Base-by-base conservation (phyloP, 1,139 yeast genomes). In the Tardiomyces depauwii region DNA sequence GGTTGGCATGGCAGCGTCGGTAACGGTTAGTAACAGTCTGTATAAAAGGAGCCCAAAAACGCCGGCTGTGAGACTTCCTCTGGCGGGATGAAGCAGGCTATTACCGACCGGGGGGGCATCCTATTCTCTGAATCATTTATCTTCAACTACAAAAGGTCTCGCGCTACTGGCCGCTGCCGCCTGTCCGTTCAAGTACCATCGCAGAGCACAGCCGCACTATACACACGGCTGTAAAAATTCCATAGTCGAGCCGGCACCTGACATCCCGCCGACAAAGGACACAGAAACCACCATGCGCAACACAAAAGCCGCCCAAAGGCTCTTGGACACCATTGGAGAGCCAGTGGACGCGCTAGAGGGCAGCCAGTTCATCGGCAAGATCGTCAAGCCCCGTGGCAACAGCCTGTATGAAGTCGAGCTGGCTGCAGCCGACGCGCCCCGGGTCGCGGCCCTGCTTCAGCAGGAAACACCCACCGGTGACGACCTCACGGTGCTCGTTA, bases 321-420 rank as follows among this genome's bases (percentile, higher is more conserved):
- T 56, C 11, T 44, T 55, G 19, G 56, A 56, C 11, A 44, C 52
- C 12, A 50, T 63, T 11, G 65, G 65, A 2, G 54, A 53, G 28
- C 64, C 68, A 1, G 68, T 67, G 13, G 55, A 51, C 16, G 50
- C 45, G 16, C 52, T 65, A 21, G 55, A 51, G 4, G 48, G 46
- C n/a, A 54, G 53, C 42, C 65, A 65, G 47, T 49, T 64, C 39
- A 54, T 65, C 30, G 66, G 55, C 16, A 53, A 60, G 28, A 60
- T 65, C 2, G 45, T 53, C 40, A 57, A 53, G 43, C 56, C 65
- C 23, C 53, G 63, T 14, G 70, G 70, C 13, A 62, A 57, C 45
- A 56, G 60, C 38, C 49, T 53, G 25, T 65, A 63, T 48, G 66
- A 63, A 25, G 59, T 63, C 4, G 42, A 50, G 23, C 52, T 63